Conservation (phyloP, 2,329 filamentous ascomycete species). For the Xylariaceae sp. region DNA sequence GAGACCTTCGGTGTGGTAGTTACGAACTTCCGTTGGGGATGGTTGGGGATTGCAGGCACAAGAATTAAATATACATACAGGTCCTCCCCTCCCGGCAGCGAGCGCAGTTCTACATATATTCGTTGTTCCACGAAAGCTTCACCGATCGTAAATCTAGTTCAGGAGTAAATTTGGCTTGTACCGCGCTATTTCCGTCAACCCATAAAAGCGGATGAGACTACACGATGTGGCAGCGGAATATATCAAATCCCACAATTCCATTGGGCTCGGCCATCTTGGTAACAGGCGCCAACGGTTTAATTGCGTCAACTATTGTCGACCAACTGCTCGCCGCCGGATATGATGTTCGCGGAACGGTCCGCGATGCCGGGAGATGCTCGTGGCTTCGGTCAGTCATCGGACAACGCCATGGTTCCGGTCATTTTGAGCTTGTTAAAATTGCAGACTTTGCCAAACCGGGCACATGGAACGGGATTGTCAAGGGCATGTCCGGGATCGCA, state of each 20-base stretch:
- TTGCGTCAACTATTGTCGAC: background rate
- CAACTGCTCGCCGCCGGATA: constrained; percentile 1
- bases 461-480: background rate
- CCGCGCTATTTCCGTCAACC: background rate
- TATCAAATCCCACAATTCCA: background rate
- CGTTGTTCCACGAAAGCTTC: no score
- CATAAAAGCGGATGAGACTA: background rate
- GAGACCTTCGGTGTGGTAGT: no score
- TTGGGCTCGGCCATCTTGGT: background rate
- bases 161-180: background rate
- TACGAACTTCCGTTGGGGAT: no score
- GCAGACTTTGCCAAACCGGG: background rate
- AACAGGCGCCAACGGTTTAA: constrained; percentile 2
- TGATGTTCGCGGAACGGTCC: constrained; percentile 1
- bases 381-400: background rate
- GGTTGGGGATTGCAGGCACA: no score
- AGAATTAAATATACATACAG: no score
- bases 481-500: background rate
- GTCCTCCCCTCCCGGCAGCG: no score
- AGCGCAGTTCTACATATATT: no score
- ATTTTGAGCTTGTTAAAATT: background rate
- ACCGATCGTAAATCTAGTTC: no score
- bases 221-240: background rate
- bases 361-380: background rate
- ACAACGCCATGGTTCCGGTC: background rate